phyloP scores from a whole-genome alignment of 192 early-diverging fungal species.

The Cladochytrium replicatum region DNA sequence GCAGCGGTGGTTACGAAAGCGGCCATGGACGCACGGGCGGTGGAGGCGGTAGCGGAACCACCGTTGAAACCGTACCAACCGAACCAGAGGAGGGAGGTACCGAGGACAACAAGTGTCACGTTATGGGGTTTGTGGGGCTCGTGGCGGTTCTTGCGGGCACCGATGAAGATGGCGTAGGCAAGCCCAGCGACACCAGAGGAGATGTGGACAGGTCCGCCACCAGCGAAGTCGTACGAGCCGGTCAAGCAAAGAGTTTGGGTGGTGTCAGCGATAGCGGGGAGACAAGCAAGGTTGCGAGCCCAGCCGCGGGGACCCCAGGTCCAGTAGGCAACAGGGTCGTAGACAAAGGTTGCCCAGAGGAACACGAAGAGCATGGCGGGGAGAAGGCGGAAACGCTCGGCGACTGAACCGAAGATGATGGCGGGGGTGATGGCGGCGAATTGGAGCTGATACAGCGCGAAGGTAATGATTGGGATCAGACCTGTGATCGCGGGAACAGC shows the following conservation, averaged over 20 bases:
- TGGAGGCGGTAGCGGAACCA: slow-evolving; percentile 59
- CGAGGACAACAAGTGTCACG: slow-evolving; percentile 73
- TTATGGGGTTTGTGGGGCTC: slow-evolving; percentile 71
- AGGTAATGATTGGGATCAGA: slow-evolving; percentile 65
- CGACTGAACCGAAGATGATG: slow-evolving; percentile 80
- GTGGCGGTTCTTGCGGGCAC: slow-evolving; percentile 58
- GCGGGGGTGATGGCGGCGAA: slow-evolving; percentile 88
- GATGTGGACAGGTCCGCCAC: slow-evolving; percentile 76
- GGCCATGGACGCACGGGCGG: slow-evolving; percentile 62
- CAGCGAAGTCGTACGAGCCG: slow-evolving; percentile 79
- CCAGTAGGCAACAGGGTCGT: slow-evolving; percentile 84
- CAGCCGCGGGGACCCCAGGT: slow-evolving; percentile 75
- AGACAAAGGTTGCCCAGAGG: slow-evolving; percentile 82
- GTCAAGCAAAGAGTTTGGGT: slow-evolving; percentile 15
- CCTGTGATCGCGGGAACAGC: slow-evolving; percentile 41
- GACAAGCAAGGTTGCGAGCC: slow-evolving; percentile 43
- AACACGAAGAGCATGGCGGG: slow-evolving; percentile 86
- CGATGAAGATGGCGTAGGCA: slow-evolving; percentile 72
- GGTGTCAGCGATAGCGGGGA: no score
- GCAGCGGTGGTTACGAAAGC: slow-evolving; percentile 67
- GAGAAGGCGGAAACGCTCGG: slow-evolving; percentile 77
- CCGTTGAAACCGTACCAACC: slow-evolving; percentile 88
- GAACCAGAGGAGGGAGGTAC: slow-evolving; percentile 76
- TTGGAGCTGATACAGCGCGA: slow-evolving; percentile 81
- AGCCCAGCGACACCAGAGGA: slow-evolving; percentile 68